Evolutionary conservation across 352 stramenopile genomes (phyloP).

Genomic region (Phytophthora agathidicida): DNA sequence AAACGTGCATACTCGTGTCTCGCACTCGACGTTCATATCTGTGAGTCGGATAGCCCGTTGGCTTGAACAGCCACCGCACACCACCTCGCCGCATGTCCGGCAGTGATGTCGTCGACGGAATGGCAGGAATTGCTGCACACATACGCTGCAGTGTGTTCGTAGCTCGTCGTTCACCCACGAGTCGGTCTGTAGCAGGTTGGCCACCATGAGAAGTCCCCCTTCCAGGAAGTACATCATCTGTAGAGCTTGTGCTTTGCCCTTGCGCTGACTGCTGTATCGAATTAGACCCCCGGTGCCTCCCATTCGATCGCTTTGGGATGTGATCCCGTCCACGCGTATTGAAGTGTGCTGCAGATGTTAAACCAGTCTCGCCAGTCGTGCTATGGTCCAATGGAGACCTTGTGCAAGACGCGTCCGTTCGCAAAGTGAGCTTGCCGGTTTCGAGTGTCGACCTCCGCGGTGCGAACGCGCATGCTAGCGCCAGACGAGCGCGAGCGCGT

Average conservation of each 20-base stretch:
- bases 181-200: conserved; percentile 71
- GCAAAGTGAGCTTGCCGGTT: conserved; percentile 31
- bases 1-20: conserved; percentile 80
- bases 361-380: conserved; percentile 25
- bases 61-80: conserved; percentile 75
- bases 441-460: neutral
- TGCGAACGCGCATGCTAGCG: no score
- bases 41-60: conserved; percentile 76
- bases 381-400: conserved; percentile 3
- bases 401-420: conserved; percentile 28
- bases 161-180: conserved; percentile 72
- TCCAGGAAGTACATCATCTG: conserved; percentile 83
- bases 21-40: conserved; percentile 81
- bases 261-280: conserved; percentile 20
- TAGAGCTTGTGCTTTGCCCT: conserved; percentile 22
- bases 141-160: conserved; percentile 82
- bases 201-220: conserved; percentile 70
- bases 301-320: conserved; percentile 19
- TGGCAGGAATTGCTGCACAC: conserved; percentile 81
- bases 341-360: conserved; percentile 9
- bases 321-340: conserved; percentile 4
- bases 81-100: conserved; percentile 77
- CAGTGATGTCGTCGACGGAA: conserved; percentile 83
- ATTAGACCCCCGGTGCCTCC: conserved; percentile 17
- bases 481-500: conserved; percentile 2